phyloP scores from a whole-genome alignment of 106 monocot genomes.

The Chionographis japonica region DNA sequence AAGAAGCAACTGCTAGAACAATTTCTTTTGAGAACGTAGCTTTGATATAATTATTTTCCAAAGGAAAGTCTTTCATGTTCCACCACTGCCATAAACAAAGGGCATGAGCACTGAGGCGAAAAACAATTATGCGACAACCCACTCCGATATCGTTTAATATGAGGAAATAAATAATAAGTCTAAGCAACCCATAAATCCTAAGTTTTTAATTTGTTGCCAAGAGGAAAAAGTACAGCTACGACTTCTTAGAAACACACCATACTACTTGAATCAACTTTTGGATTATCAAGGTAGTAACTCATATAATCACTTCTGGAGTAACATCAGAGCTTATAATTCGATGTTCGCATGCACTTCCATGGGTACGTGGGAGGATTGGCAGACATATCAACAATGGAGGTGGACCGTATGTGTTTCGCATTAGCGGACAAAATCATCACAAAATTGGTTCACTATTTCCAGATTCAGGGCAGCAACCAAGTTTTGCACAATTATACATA shows the following conservation, averaged over 20 bases:
- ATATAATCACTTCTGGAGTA: neutral
- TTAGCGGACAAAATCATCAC: slow-evolving; percentile 7
- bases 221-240: neutral
- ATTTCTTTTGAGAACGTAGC: no score
- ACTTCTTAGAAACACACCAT: neutral
- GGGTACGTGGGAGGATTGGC: slow-evolving; percentile 23
- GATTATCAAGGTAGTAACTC: neutral
- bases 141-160: no score
- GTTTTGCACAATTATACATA: slow-evolving; percentile 18
- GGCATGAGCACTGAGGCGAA: no score
- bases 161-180: no score
- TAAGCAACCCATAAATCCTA: neutral
- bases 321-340: slow-evolving; percentile 6
- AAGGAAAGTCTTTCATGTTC: no score
- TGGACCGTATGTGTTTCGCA: slow-evolving; percentile 11
- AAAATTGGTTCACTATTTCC: slow-evolving; percentile 19
- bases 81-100: no score
- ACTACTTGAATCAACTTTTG: neutral
- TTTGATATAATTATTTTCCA: no score
- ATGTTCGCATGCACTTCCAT: slow-evolving; percentile 17
- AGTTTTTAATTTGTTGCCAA: neutral
- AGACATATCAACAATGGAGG: neutral
- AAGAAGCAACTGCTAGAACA: no score
- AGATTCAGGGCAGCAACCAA: neutral
- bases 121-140: no score